A percentile compares a stretch with the other conserved stretches of the same genome.
Evolutionary conservation across 75 land plant genomes (phyloP).

Genomic region (Sequoiadendron giganteum): DNA sequence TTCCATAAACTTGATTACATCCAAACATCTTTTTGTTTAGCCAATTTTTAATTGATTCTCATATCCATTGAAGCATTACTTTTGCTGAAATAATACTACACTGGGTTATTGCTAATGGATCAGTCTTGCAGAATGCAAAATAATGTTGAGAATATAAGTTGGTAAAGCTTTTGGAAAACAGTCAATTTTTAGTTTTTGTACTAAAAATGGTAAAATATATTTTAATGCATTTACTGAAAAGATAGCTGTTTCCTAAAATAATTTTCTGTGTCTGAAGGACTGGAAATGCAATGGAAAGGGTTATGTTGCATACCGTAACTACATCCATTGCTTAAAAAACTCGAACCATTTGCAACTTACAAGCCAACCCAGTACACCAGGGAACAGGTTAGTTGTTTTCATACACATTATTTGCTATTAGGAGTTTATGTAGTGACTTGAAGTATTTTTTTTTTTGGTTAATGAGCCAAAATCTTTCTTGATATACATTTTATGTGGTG

Average conservation of each 20-base stretch:
- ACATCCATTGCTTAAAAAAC: conserved; percentile 61
- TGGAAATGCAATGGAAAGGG: conserved; percentile 95
- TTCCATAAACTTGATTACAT: no score
- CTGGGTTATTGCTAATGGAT: no score
- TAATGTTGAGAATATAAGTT: not conserved
- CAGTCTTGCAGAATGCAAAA: not conserved
- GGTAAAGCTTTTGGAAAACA: no score
- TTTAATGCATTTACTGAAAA: not conserved
- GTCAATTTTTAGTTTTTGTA: no score
- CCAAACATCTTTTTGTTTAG: no score
- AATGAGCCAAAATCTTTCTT: not conserved
- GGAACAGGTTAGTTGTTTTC: conserved; percentile 46
- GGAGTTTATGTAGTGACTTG: not conserved
- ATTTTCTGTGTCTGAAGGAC: conserved; percentile 31
- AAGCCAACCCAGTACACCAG: conserved; percentile 57
- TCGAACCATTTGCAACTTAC: conserved; percentile 44
- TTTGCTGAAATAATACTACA: no score
- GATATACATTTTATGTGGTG: not conserved
- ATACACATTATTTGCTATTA: not conserved
- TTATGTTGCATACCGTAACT: conserved; percentile 78
- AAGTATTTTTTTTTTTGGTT: no score
- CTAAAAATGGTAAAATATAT: not conserved
- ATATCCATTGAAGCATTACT: no score
- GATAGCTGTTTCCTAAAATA: not conserved
- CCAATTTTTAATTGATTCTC: no score